Base-by-base conservation (phyloP, 129 eudicot species). In the Saposhnikovia divaricata region DNA sequence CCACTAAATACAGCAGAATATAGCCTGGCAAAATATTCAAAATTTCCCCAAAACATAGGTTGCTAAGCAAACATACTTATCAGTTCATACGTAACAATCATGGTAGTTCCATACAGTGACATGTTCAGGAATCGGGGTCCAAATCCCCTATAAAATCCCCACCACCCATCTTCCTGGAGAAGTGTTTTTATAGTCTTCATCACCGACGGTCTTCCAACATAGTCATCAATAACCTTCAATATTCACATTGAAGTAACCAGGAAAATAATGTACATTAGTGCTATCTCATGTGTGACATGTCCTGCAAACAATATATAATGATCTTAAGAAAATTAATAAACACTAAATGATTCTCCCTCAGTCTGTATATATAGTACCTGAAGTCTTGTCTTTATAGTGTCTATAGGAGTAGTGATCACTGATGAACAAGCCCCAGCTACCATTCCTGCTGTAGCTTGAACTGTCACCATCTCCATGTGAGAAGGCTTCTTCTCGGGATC, bases 401-500 rank as follows among this genome's bases (percentile, higher is more conserved):
- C 95, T 70, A 90, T 53, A 13, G 95, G 95, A 76, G 90, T 90
- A 55, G 95, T 90, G 42, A 90, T 84, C 8, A 90, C 68, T 40
- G 95, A 90, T 61, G 95, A 88, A 84, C 88, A 84, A 59, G 95
- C 91, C 53, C 95, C 95, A 46, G 91, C 95, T 42, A 83, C 81
- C 88, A 88, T 70, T 68, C 95, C 91, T 45, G 91, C 91, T 48
- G 86, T 81, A 74, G 91, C 95, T 85, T 90, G 91, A 81, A 88
- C 91, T 39, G 80, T 74, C 46, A 86, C 83, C 91, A 90, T 86
- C 83, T 90, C 90, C 34, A 70, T 70, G 74, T 82, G 87, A 80
- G 95, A 86, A 47, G 95, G 90, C 63, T 84, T 88, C 82, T 83
- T 70, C 53, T 82, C 88, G 53, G 47, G 2, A 47, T 86, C 81